Conservation (phyloP, 2,329 filamentous ascomycete genomes). For the Cercospora canescens region DNA sequence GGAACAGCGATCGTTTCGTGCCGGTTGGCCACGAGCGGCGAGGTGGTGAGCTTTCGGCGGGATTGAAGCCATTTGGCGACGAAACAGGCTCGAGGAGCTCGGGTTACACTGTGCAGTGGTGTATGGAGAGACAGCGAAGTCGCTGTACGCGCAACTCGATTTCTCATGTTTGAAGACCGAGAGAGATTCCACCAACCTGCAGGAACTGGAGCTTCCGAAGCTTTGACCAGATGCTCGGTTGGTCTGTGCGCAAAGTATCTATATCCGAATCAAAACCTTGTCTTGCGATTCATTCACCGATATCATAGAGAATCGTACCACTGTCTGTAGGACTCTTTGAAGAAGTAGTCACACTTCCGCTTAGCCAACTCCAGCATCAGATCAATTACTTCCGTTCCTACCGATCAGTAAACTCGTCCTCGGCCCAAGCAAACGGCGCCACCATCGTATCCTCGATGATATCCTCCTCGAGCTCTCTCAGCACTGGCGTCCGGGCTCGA, state of each 20-base stretch:
- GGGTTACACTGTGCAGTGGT: background rate
- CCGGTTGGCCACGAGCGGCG: slow-evolving; percentile 8
- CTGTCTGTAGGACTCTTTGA: background rate
- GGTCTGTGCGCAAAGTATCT: background rate
- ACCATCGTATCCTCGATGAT: slow-evolving; percentile 18
- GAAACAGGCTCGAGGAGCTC: slow-evolving; percentile 29
- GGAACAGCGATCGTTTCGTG: slow-evolving; percentile 32
- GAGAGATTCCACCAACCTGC: background rate
- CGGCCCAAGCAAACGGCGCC: background rate
- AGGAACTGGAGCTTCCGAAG: background rate
- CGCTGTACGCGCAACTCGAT: background rate
- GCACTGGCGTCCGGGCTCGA: background rate
- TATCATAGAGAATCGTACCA: background rate
- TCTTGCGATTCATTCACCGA: background rate
- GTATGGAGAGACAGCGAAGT: background rate
- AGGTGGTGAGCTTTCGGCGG: slow-evolving; percentile 25
- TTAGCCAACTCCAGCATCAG: background rate
- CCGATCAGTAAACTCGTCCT: slow-evolving; percentile 7
- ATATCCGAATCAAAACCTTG: background rate
- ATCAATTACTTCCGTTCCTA: background rate
- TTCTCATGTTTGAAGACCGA: slow-evolving; percentile 7
- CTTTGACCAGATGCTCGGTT: background rate
- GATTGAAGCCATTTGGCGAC: slow-evolving; percentile 33
- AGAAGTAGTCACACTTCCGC: background rate
- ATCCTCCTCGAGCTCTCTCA: slow-evolving; percentile 9